phyloP scores from a whole-genome alignment of 768 basidiomycete species.

The Kwoniella sp. region DNA sequence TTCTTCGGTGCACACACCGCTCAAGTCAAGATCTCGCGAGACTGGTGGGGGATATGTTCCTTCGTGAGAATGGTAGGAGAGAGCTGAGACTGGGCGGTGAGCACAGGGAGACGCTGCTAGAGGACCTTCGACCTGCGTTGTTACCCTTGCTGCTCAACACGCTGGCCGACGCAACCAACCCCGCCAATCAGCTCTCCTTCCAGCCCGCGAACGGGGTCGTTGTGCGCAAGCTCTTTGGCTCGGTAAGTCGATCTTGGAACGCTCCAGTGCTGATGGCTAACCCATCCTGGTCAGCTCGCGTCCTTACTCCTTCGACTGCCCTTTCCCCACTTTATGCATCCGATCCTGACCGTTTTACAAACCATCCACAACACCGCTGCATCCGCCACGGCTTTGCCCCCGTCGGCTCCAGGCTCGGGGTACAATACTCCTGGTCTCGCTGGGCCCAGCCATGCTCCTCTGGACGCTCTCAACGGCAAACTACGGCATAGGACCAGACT shows the following conservation, averaged over 20 bases:
- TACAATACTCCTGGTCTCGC: constrained; percentile 29
- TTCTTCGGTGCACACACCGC: constrained; percentile 93
- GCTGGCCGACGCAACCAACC: constrained; percentile 58
- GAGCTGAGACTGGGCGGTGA: background rate
- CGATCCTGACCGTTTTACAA: constrained; percentile 65
- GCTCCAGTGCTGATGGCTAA: constrained; percentile 49
- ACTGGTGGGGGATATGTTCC: constrained; percentile 59
- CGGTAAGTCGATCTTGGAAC: constrained; percentile 56
- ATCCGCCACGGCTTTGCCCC: constrained; percentile 53
- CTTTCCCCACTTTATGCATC: constrained; percentile 65
- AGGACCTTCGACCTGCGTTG: constrained; percentile 59
- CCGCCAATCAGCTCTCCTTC: constrained; percentile 50
- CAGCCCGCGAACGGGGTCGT: constrained; percentile 64
- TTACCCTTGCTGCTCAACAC: constrained; percentile 67
- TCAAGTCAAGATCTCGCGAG: constrained; percentile 87
- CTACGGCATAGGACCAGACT: constrained; percentile 18
- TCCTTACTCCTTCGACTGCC: constrained; percentile 61
- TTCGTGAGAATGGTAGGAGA: background rate
- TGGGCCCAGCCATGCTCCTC: background rate
- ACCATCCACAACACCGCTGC: constrained; percentile 62
- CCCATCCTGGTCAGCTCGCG: constrained; percentile 72
- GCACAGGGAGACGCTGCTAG: constrained; percentile 68
- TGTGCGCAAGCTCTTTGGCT: constrained; percentile 79
- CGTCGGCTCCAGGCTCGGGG: constrained; percentile 31
- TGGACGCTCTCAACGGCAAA: background rate